These are phyloP conservation scores for Raphanus sativus DNA, from an alignment of 345 rosid genomes.

Conservation along the genomic window DNA sequence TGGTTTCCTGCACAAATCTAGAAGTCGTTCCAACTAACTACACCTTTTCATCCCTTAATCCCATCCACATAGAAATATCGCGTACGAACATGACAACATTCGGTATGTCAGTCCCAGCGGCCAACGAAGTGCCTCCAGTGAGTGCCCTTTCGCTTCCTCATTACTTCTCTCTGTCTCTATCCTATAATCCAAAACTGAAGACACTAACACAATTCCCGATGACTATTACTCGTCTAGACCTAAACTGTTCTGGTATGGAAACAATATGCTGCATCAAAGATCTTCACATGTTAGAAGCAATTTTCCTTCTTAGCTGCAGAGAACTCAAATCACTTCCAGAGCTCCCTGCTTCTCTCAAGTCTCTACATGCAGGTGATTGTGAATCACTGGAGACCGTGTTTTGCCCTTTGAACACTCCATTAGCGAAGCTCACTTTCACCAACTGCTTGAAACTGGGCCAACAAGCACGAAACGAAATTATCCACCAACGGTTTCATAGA, in stretches of 20 bases:
- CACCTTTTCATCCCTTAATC: background rate
- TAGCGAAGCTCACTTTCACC: background rate
- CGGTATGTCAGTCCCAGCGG: background rate
- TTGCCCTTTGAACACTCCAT: background rate
- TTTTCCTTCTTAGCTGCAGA: background rate
- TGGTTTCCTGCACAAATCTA: slow-evolving; percentile 4
- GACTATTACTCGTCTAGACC: background rate
- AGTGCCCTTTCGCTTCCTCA: background rate
- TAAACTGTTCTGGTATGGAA: background rate
- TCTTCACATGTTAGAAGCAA: accelerated
- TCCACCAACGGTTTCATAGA: background rate
- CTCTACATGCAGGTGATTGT: background rate
- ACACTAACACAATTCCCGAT: background rate
- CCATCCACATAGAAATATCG: background rate
- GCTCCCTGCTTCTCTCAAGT: background rate
- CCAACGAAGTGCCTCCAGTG: background rate
- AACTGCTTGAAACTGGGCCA: background rate
- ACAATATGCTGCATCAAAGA: background rate
- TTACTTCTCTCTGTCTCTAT: background rate
- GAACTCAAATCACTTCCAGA: slow-evolving; percentile 7
- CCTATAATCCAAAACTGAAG: slow-evolving; percentile 1
- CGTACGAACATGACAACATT: background rate
- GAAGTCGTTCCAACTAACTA: background rate
- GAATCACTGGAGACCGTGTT: background rate
- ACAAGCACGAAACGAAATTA: background rate